phyloP scores from a whole-genome alignment of 306 rosid species.

The Vigna mungo region DNA sequence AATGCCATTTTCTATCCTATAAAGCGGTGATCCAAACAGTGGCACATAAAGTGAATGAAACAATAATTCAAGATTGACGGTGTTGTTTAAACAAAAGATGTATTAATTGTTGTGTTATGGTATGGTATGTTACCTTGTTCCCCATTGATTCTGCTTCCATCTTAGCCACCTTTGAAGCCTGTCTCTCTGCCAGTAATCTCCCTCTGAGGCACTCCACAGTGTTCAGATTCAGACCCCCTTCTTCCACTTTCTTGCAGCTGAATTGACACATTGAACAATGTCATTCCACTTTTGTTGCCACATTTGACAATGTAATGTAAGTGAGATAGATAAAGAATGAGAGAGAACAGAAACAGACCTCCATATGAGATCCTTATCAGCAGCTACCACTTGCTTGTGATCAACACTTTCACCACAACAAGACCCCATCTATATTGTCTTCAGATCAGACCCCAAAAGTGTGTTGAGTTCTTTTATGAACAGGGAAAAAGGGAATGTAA shows the following conservation, averaged over 20 bases:
- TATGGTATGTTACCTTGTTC: conserved; percentile 70
- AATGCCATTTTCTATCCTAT: conserved; percentile 42
- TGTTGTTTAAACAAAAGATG: not conserved
- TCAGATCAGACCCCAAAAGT: conserved; percentile 45
- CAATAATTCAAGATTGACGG: conserved; percentile 26
- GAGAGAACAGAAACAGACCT: conserved; percentile 54
- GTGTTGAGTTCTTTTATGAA: conserved; percentile 1
- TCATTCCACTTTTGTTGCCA: conserved; percentile 27
- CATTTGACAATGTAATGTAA: conserved; percentile 36
- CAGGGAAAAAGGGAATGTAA: conserved; percentile 1
- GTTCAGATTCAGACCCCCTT: conserved; percentile 63
- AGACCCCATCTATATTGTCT: conserved; percentile 38
- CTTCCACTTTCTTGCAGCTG: conserved; percentile 61
- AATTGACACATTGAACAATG: conserved; percentile 48
- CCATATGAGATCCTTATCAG: conserved; percentile 48
- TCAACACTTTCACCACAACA: conserved; percentile 41
- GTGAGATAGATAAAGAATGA: conserved; percentile 5
- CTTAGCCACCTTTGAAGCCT: conserved; percentile 81
- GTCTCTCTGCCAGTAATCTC: conserved; percentile 88
- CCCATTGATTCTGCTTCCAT: conserved; percentile 63
- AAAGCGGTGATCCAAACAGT: conserved; percentile 20
- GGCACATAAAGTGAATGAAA: conserved; percentile 37
- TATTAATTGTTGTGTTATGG: conserved; percentile 62
- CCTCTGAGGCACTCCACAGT: conserved; percentile 85
- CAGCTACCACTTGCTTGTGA: conserved; percentile 41